Percentiles rank a stretch among this genome's conserved stretches.
phyloP scores from a whole-genome alignment of 2,329 filamentous ascomycete species.

The Claviceps arundinis region DNA sequence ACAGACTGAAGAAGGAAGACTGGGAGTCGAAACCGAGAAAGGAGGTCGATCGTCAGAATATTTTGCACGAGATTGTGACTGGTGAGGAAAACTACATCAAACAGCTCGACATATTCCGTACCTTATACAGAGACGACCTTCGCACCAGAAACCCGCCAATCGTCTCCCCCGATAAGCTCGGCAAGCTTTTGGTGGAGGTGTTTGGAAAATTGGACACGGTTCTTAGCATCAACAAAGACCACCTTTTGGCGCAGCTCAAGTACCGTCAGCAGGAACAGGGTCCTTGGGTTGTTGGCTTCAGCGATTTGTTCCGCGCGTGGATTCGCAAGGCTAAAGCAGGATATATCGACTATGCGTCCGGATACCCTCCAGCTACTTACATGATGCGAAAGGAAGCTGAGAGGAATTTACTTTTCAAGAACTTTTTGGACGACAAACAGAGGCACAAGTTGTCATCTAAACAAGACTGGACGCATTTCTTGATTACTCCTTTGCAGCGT shows the following conservation, averaged over 20 bases:
- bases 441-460: slow-evolving; percentile 68
- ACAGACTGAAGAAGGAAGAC: slow-evolving; percentile 67
- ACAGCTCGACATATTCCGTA: slow-evolving; percentile 72
- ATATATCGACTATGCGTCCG: slow-evolving; percentile 85
- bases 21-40: slow-evolving; percentile 63
- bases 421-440: slow-evolving; percentile 71
- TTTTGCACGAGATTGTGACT: slow-evolving; percentile 87
- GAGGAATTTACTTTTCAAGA: slow-evolving; percentile 71
- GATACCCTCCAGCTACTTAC: slow-evolving; percentile 73
- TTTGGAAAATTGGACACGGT: slow-evolving; percentile 87
- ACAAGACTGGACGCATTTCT: slow-evolving; percentile 84
- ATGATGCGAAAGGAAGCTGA: slow-evolving; percentile 74
- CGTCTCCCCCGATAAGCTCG: slow-evolving; percentile 62
- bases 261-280: slow-evolving; percentile 96
- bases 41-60: slow-evolving; percentile 86
- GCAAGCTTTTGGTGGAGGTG: slow-evolving; percentile 69
- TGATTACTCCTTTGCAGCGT: slow-evolving; percentile 86
- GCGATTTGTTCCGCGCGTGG: slow-evolving; percentile 96
- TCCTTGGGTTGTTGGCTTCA: slow-evolving; percentile 86
- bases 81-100: slow-evolving; percentile 86
- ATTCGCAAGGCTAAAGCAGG: slow-evolving; percentile 81
- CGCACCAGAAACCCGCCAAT: slow-evolving; percentile 61
- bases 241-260: slow-evolving; percentile 83
- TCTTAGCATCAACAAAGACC: slow-evolving; percentile 82
- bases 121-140: slow-evolving; percentile 76